A percentile compares a stretch with the other conserved stretches of the same genome.
Conservation (phyloP, 345 rosid species). For the Luvunga scandens region DNA sequence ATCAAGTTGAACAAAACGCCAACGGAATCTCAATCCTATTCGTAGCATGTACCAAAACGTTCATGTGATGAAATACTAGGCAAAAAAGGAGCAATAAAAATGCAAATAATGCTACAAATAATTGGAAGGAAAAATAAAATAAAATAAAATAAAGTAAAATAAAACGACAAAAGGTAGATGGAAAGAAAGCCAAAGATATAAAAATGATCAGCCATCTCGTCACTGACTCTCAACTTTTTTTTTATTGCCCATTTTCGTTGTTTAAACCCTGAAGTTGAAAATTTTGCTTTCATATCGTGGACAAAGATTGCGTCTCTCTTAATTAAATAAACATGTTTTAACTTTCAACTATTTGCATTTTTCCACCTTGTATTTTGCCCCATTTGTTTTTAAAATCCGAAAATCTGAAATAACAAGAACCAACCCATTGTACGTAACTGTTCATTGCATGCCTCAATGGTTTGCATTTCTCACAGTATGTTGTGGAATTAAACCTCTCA, state of each 20-base stretch:
- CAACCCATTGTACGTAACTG: background rate
- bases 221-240: background rate
- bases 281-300: background rate
- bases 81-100: background rate
- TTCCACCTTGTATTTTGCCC: background rate
- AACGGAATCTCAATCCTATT: too few species aligned
- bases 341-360: background rate
- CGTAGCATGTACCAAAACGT: too few species aligned
- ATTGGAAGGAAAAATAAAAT: background rate
- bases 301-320: background rate
- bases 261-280: background rate
- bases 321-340: background rate
- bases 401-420: background rate
- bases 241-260: background rate
- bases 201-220: background rate
- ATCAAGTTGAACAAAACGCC: too few species aligned
- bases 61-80: background rate
- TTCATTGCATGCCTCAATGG: too few species aligned
- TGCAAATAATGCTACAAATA: background rate
- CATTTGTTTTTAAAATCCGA: background rate
- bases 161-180: accelerated
- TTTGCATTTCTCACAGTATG: too few species aligned
- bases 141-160: too few species aligned
- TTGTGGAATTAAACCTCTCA: too few species aligned
- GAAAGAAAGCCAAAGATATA: background rate